These are phyloP conservation scores for Pterocarpus macrocarpus DNA, from an alignment of 306 rosid species.

Conservation along the genomic window DNA sequence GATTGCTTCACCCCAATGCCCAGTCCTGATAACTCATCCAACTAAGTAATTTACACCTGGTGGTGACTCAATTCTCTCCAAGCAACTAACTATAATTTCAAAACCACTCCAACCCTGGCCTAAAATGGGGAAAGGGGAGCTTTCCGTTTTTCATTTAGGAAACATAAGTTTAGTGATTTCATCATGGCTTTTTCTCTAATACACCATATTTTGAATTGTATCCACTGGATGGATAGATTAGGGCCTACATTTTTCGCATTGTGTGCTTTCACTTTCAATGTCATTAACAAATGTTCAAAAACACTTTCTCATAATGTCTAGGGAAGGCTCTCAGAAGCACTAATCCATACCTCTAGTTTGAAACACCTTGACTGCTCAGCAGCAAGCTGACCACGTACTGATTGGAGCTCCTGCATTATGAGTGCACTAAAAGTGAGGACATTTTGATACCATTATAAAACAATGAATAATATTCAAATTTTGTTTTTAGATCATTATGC, in stretches of 20 bases:
- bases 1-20: conserved; percentile 10
- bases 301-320: conserved; percentile 8
- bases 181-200: not conserved
- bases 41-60: not conserved
- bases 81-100: not conserved
- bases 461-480: conserved; percentile 5
- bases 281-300: conserved; percentile 17
- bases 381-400: conserved; percentile 87
- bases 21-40: not conserved
- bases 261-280: conserved; percentile 18
- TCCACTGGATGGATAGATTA: not conserved
- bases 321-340: conserved; percentile 30
- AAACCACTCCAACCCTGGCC: conserved; percentile 24
- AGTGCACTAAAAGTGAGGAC: conserved; percentile 39
- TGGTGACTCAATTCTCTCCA: conserved; percentile 1
- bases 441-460: conserved; percentile 6
- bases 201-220: conserved; percentile 10
- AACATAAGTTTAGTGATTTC: conserved; percentile 13
- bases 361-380: conserved; percentile 96
- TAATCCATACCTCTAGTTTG: conserved; percentile 80
- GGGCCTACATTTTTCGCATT: not conserved
- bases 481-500: conserved; percentile 14
- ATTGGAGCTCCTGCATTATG: conserved; percentile 82
- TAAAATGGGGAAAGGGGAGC: not conserved
- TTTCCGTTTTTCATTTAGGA: conserved; percentile 12